Evolutionary conservation across 2,329 filamentous ascomycete genomes (phyloP).

Genomic region (Neopestalotiopsis rosae): DNA sequence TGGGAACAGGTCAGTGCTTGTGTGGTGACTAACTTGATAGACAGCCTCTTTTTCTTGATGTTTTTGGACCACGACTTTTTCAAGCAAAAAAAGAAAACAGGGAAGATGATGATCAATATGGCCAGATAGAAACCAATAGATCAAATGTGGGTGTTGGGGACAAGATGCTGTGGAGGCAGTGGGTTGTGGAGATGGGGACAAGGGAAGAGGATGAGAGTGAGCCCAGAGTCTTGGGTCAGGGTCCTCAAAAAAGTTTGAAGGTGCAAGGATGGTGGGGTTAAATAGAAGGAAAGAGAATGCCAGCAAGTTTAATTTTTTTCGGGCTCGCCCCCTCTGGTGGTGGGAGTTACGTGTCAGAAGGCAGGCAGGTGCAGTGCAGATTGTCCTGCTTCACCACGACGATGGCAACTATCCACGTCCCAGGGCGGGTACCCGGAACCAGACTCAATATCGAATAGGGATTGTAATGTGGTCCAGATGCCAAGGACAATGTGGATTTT

Average conservation of each 20-base stretch:
- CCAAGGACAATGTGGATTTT: too few species aligned
- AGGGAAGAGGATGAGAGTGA: constrained; percentile 6
- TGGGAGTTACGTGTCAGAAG: not conserved
- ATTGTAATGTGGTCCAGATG: too few species aligned
- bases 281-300: not conserved
- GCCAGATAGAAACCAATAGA: constrained; percentile 36
- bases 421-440: too few species aligned
- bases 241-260: not conserved
- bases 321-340: not conserved
- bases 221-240: not conserved
- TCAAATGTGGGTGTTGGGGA: constrained; percentile 29
- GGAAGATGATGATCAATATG: constrained; percentile 36
- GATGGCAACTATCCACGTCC: too few species aligned
- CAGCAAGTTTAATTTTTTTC: not conserved
- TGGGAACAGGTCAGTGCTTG: constrained; percentile 14
- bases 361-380: not conserved
- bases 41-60: constrained; percentile 14
- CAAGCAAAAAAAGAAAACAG: constrained; percentile 33
- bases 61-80: constrained; percentile 26
- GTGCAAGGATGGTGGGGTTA: not conserved
- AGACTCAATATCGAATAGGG: too few species aligned
- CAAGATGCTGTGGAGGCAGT: constrained; percentile 23
- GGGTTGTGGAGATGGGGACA: not conserved
- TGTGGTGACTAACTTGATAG: not conserved
- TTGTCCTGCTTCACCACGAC: too few species aligned